Base-by-base conservation (phyloP, 768 basidiomycete genomes). In the Lentinula guzmanii region DNA sequence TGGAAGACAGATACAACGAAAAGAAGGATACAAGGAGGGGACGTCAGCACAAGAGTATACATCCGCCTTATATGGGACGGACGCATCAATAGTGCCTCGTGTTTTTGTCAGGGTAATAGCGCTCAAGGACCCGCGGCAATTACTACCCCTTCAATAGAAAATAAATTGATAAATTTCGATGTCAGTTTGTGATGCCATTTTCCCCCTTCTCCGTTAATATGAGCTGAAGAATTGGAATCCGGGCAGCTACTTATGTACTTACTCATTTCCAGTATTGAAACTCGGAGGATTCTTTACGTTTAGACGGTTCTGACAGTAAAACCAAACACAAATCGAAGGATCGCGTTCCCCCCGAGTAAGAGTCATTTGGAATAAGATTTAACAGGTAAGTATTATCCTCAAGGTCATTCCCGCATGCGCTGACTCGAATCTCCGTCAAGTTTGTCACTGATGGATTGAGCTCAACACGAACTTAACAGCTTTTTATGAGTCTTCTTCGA, bases 31-130 rank as follows among this genome's bases (percentile, higher is more conserved):
- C 61, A 64, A 72, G 71, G 71, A 71, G 72, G 68, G 67, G 71
- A 66, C 65, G 69, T 74, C 67, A 70, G 69, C 65, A 66, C 70
- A 70, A 66, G 62, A 68, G 67, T 68, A 71, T 69, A 68, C 69
- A 69, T 73, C 74, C 75, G 76, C 67, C 72, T 71, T 71, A 75
- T 76, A 76, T 73, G 66, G 69, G 65, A 61, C 45, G 65, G 68
- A 68, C 65, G 34, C 18, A 41, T 54, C 55, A 56, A 56, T 63
- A 54, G 58, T 61, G 72, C 74, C 74, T 75, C 71, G 68, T 75
- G 74, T 62, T 48, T 65, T 66, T 61, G 51, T 60, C 68, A 74
- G 69, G 62, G 71, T 70, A 52, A n/a, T 34, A 52, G 50, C 59
- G 50, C 59, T 42, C 51, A 60, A 42, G 24, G 21, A 28, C 35